Conservation (phyloP, 2,329 filamentous ascomycete species). For the Trichoderma breve region DNA sequence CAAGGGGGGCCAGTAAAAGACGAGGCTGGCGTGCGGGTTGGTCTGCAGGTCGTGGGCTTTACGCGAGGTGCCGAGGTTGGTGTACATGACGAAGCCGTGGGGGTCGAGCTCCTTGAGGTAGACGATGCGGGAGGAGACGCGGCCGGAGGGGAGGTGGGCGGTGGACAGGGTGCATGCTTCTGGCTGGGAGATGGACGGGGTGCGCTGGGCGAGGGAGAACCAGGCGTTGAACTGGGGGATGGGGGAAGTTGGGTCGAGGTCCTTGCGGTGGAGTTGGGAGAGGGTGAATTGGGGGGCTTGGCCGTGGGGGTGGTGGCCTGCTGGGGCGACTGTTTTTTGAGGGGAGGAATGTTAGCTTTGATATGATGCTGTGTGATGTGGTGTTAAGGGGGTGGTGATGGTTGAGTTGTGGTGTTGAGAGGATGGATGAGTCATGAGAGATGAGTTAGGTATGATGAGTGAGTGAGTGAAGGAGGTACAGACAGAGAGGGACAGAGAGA, state of each 20-base stretch:
- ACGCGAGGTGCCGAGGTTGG: constrained; percentile 79
- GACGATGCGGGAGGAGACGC: constrained; percentile 80
- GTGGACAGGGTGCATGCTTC: constrained; percentile 89
- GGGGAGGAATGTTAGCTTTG: not conserved
- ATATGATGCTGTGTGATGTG: not conserved
- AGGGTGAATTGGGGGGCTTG: constrained; percentile 75
- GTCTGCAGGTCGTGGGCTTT: constrained; percentile 65
- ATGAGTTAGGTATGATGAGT: not conserved
- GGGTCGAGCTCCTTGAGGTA: constrained; percentile 94
- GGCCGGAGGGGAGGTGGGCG: constrained; percentile 76
- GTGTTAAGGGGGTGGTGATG: not conserved
- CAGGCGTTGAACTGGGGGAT: constrained; percentile 84
- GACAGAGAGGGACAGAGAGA: not conserved
- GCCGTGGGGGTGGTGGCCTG: constrained; percentile 52
- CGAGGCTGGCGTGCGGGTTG: constrained; percentile 78
- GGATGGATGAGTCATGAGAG: not conserved
- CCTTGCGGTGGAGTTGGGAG: constrained; percentile 56
- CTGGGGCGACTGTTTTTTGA: constrained; percentile 56
- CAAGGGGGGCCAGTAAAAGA: constrained; percentile 84
- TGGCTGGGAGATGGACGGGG: constrained; percentile 64
- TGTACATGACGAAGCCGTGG: constrained; percentile 84
- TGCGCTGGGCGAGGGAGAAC: constrained; percentile 71
- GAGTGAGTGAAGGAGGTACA: not conserved
- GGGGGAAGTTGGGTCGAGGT: constrained; percentile 63
- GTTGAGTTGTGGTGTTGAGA: not conserved